Percentiles rank a stretch among this genome's conserved stretches.
Conservation (phyloP, 495 filamentous ascomycete genomes). For the Penicillium flavigenum region DNA sequence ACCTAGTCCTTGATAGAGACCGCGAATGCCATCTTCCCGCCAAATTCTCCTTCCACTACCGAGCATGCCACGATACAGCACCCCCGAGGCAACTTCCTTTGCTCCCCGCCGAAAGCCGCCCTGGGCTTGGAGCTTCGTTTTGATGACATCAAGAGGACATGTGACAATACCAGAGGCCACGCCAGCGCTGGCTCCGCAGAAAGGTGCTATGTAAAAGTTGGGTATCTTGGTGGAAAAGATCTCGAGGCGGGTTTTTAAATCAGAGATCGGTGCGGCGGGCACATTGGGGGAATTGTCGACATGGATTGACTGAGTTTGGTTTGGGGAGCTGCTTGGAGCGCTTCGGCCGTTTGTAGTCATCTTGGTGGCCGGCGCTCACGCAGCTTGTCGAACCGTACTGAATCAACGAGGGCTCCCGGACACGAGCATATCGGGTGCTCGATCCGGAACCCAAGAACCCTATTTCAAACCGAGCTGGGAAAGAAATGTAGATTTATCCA, state of each 20-base stretch:
- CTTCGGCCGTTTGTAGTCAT: slow-evolving; percentile 43
- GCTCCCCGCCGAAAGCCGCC: slow-evolving; percentile 64
- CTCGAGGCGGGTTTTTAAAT: slow-evolving; percentile 56
- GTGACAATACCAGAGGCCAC: slow-evolving; percentile 92
- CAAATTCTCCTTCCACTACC: slow-evolving; percentile 85
- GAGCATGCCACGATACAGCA: slow-evolving; percentile 77
- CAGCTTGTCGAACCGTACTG: slow-evolving; percentile 41
- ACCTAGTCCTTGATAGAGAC: slow-evolving; percentile 90
- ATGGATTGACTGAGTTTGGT: slow-evolving; percentile 28
- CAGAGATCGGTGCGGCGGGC: slow-evolving; percentile 26
- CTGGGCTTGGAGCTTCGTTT: slow-evolving; percentile 96
- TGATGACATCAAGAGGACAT: slow-evolving; percentile 97
- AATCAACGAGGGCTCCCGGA: slow-evolving; percentile 47
- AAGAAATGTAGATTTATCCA: slow-evolving; percentile 1
- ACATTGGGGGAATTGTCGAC: slow-evolving; percentile 23
- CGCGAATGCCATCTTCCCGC: slow-evolving; percentile 80
- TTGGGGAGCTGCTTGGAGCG: slow-evolving; percentile 34
- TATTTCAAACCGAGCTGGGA: slow-evolving; percentile 20
- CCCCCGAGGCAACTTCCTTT: slow-evolving; percentile 46
- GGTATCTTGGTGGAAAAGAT: slow-evolving; percentile 51
- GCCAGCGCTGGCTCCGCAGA: slow-evolving; percentile 84
- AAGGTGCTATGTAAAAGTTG: slow-evolving; percentile 55
- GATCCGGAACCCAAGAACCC: slow-evolving; percentile 44
- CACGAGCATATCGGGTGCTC: slow-evolving; percentile 50
- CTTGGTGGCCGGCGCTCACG: slow-evolving; percentile 40